These are phyloP conservation scores for Thielaviopsis musarum DNA, from an alignment of 2,329 filamentous ascomycete species.

Conservation along the genomic window DNA sequence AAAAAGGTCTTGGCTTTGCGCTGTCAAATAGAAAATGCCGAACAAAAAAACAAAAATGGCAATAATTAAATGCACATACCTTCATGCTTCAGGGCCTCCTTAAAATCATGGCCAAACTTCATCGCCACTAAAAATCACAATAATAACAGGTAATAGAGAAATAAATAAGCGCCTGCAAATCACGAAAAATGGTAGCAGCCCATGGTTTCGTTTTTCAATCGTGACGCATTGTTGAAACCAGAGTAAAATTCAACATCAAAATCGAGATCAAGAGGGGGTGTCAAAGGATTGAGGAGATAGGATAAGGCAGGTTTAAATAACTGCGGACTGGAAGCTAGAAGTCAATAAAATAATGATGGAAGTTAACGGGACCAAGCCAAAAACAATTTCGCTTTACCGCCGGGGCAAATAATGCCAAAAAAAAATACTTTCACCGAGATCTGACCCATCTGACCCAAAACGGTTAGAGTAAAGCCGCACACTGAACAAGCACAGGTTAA, in stretches of 20 bases:
- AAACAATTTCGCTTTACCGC: no score
- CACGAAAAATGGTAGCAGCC: neutral
- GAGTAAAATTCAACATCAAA: neutral
- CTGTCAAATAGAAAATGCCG: neutral
- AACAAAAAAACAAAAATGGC: neutral
- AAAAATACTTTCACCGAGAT: no score
- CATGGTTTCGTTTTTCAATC: neutral
- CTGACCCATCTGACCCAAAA: no score
- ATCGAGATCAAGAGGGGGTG: neutral
- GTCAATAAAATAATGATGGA: neutral
- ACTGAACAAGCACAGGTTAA: no score
- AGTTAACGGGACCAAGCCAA: neutral
- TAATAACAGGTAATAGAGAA: neutral
- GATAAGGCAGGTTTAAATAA: neutral
- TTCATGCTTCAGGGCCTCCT: conserved; percentile 49
- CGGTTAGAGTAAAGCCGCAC: no score
- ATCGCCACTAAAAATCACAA: conserved; percentile 28
- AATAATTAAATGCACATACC: conserved; percentile 18
- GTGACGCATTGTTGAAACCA: neutral
- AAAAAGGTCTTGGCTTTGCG: neutral
- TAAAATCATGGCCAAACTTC: conserved; percentile 77
- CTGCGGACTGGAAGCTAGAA: neutral
- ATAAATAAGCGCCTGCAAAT: neutral
- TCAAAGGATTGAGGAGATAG: neutral
- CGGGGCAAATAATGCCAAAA: no score